phyloP scores from a whole-genome alignment of 805 yeast species.

The Alloascoidea africana region DNA sequence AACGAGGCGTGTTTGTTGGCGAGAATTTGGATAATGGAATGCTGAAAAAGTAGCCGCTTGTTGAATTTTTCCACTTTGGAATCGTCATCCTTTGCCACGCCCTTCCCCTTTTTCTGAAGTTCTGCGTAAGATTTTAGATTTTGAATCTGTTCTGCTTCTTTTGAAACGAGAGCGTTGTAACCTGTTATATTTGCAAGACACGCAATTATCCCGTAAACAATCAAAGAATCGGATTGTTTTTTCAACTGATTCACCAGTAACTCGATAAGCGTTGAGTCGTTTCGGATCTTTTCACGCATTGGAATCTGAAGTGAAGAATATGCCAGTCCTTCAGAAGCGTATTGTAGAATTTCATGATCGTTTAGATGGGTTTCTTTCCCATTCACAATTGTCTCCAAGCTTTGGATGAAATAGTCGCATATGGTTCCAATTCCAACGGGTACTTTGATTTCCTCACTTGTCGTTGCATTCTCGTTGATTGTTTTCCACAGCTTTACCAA shows the following conservation, averaged over 20 bases:
- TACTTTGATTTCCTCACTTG: not conserved
- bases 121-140: slow-evolving; percentile 16
- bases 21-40: slow-evolving; percentile 12
- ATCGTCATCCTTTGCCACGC: slow-evolving; percentile 9
- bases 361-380: not conserved
- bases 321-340: slow-evolving; percentile 21
- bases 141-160: slow-evolving; percentile 14
- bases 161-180: slow-evolving; percentile 16
- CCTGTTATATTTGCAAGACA: slow-evolving; percentile 16
- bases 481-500: not conserved
- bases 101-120: slow-evolving; percentile 9
- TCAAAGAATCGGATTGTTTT: slow-evolving; percentile 10
- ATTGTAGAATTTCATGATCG: not conserved
- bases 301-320: slow-evolving; percentile 16
- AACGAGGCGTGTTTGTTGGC: slow-evolving; percentile 9
- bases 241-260: slow-evolving; percentile 7
- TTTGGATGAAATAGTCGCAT: not conserved
- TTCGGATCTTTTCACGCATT: slow-evolving; percentile 14
- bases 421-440: not conserved
- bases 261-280: slow-evolving; percentile 8
- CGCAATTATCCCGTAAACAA: slow-evolving; percentile 17
- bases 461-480: no score
- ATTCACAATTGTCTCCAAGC: not conserved
- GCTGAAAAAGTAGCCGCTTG: slow-evolving; percentile 11
- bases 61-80: slow-evolving; percentile 12